Evolutionary conservation across 306 rosid genomes (phyloP), one percentile per base, ranked within the genome.

Genomic region (Malus orientalis): DNA sequence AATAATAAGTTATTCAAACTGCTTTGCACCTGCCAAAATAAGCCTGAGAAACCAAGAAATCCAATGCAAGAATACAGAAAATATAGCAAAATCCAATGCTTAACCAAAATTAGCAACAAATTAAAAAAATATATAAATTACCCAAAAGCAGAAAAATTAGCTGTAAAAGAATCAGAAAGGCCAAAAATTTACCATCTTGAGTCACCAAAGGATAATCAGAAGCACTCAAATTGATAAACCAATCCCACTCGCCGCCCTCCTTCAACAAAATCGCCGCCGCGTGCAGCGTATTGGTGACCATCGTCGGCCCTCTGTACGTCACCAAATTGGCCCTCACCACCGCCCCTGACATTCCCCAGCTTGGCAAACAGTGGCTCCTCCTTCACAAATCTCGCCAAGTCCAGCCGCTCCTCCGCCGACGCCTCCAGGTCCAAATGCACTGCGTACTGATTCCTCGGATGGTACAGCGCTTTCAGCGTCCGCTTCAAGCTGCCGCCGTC

Each of bases 401-500:
- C 86, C 73, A 91, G 45, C 71, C 97, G 79, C 83, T 91, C 97
- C 61, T 62, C 81, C 0, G 79, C 80, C 47, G 92, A 81, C 5
- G 97, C 90, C 82, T 91, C 93, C 18, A 91, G 80, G 84, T 91
- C 93, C 78, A 91, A 80, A 64, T 91, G 97, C 78, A 91, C 88
- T 0, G 73, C 90, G 66, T 91, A 91, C 47, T 83, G 87, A 70
- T 91, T 91, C 74, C 92, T 78, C 0, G 97, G 97, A 69, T 91
- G 97, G 78, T 91, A 89, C 69, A 91, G 74, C 9, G 85, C 93
- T 84, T 86, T 89, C 15, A 91, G 80, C 3, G 93, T 87, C 77
- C 97, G 85, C 77, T 87, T 91, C 81, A 91, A 75, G 82, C 91
- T 89, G 54, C 79, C 80, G 1, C 89, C 87, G 45, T 91, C 97